Conservation (phyloP, 257 asterid species). For the Lycium barbarum region DNA sequence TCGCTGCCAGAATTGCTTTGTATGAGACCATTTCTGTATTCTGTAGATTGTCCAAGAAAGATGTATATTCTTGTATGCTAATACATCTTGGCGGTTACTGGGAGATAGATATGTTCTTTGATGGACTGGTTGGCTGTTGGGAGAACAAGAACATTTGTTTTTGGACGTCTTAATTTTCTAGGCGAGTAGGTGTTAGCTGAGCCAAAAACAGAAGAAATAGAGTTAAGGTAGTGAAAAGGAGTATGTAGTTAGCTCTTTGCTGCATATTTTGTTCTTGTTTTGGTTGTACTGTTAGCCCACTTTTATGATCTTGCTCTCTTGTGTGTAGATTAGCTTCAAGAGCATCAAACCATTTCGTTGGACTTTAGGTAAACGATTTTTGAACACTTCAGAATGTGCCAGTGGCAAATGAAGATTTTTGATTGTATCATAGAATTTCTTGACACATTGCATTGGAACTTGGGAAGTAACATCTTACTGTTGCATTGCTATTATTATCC, state of each 20-base stretch:
- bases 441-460: not conserved
- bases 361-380: not conserved
- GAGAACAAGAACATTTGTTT: not conserved
- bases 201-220: not conserved
- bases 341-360: not conserved
- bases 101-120: not conserved
- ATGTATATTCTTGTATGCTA: slow-evolving; percentile 12
- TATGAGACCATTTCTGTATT: not conserved
- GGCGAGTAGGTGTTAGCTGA: not conserved
- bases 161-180: not conserved
- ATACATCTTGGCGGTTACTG: not conserved
- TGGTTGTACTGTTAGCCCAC: not conserved
- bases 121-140: not conserved
- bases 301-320: not conserved
- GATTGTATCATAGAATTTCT: not conserved
- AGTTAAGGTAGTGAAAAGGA: not conserved
- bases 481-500: not conserved
- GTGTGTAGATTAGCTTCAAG: not conserved
- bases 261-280: not conserved
- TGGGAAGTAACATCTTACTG: not conserved
- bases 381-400: not conserved
- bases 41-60: not conserved
- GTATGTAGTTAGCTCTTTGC: not conserved
- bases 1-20: slow-evolving; percentile 4
- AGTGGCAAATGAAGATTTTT: not conserved